phyloP scores from a whole-genome alignment of 106 monocot genomes.

The Dioscorea dumetorum region DNA sequence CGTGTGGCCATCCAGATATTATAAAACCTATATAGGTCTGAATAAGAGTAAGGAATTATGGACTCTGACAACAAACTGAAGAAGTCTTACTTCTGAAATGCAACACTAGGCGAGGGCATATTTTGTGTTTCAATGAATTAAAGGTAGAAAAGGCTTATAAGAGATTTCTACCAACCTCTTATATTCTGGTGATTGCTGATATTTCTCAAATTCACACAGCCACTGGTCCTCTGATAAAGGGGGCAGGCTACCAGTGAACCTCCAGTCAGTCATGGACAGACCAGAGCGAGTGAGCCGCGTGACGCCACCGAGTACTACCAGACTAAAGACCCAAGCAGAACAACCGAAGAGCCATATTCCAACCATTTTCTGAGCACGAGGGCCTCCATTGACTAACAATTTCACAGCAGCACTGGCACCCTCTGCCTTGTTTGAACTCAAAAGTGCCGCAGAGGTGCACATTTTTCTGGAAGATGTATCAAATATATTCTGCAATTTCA shows the following conservation, averaged over 20 bases:
- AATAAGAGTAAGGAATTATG: too few species aligned
- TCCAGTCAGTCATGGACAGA: conserved; percentile 98
- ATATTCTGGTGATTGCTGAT: conserved; percentile 90
- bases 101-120: too few species aligned
- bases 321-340: conserved; percentile 88
- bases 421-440: conserved; percentile 20
- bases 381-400: conserved; percentile 57
- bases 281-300: conserved; percentile 95
- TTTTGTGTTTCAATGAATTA: too few species aligned
- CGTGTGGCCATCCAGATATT: too few species aligned
- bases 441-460: conserved; percentile 35
- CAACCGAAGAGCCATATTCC: conserved; percentile 93
- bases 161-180: conserved; percentile 36
- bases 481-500: conserved; percentile 26
- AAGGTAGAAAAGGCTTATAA: too few species aligned
- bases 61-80: too few species aligned
- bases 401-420: conserved; percentile 43
- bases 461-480: conserved; percentile 41
- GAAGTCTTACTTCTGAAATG: too few species aligned
- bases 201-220: conserved; percentile 73
- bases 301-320: conserved; percentile 88
- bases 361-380: conserved; percentile 72
- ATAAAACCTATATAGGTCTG: too few species aligned
- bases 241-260: conserved; percentile 74
- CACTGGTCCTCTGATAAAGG: conserved; percentile 78